Conservation (phyloP, 2,329 filamentous ascomycete genomes). For the Juglanconis sp. region DNA sequence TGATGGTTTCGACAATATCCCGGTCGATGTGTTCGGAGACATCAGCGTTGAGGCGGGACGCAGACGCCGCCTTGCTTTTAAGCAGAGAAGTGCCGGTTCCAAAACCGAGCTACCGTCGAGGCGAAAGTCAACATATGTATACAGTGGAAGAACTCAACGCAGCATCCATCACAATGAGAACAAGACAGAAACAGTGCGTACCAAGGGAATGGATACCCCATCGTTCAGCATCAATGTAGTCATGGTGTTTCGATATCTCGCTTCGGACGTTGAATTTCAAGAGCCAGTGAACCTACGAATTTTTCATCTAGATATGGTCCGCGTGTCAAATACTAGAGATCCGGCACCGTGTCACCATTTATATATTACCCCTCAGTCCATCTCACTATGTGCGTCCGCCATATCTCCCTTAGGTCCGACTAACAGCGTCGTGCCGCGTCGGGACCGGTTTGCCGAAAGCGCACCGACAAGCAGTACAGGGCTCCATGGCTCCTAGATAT, state of each 20-base stretch:
- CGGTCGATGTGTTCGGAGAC: neutral
- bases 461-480: neutral
- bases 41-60: neutral
- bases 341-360: neutral
- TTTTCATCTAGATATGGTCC: neutral
- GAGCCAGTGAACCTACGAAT: neutral
- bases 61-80: neutral
- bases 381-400: too few relatives aligned
- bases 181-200: neutral
- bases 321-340: too few relatives aligned
- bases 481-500: too few relatives aligned
- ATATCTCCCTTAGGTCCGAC: too few relatives aligned
- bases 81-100: neutral
- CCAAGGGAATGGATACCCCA: constrained; percentile 1
- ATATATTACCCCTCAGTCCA: neutral
- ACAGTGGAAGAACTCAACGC: neutral
- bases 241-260: neutral
- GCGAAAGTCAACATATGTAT: too few relatives aligned
- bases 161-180: too few relatives aligned
- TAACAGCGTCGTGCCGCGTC: neutral
- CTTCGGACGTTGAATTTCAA: neutral
- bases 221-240: neutral
- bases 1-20: neutral
- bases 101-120: neutral
- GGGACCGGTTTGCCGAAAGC: neutral